Evolutionary conservation across 148 eudicot species (phyloP).

Genomic region (Vaccinium vitisidaea): DNA sequence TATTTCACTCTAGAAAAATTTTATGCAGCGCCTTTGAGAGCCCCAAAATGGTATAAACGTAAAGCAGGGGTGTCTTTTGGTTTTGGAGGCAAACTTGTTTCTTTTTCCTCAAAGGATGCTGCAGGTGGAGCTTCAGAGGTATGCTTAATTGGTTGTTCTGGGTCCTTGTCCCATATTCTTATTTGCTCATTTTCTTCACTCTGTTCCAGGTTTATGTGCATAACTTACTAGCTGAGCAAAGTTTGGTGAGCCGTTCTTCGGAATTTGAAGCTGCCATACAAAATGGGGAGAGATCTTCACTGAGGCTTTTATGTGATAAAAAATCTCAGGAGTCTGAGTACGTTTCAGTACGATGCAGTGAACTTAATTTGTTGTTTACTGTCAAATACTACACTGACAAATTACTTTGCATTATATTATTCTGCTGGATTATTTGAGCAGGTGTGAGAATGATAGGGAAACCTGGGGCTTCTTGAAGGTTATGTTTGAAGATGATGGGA

Average conservation of each 20-base stretch:
- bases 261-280: conserved; percentile 92
- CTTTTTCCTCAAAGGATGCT: conserved; percentile 53
- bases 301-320: conserved; percentile 74
- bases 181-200: neutral
- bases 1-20: neutral
- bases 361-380: neutral
- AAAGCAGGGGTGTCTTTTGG: conserved; percentile 94
- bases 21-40: conserved; percentile 66
- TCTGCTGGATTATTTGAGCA: conserved; percentile 29
- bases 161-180: neutral
- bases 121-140: conserved; percentile 78
- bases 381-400: neutral
- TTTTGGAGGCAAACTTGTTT: conserved; percentile 93
- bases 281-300: conserved; percentile 81
- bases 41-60: conserved; percentile 93
- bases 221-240: conserved; percentile 66
- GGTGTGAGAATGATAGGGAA: conserved; percentile 80
- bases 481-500: conserved; percentile 97
- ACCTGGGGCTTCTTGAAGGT: conserved; percentile 96
- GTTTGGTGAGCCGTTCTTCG: conserved; percentile 78
- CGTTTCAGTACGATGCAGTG: conserved; percentile 22
- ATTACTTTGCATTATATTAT: neutral
- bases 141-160: conserved; percentile 11
- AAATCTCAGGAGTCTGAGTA: conserved; percentile 85
- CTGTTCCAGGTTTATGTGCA: conserved; percentile 71